Conservation (phyloP, 1,284 basidiomycete genomes). For the Sphaerobolus stellatus region DNA sequence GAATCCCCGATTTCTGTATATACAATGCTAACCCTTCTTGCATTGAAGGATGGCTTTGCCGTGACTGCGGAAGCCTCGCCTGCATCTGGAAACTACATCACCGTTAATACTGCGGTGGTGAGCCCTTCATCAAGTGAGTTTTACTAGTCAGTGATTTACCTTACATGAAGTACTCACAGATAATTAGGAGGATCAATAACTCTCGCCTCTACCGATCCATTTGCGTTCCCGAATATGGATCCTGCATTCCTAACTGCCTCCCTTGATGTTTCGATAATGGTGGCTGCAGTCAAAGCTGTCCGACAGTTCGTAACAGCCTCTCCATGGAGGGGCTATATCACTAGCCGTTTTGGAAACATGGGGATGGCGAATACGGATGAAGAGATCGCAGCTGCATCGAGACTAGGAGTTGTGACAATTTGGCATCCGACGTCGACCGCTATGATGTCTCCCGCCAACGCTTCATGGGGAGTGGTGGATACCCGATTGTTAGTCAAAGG, state of each 20-base stretch:
- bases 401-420: slow-evolving; percentile 18
- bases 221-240: slow-evolving; percentile 21
- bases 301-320: slow-evolving; percentile 32
- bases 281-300: slow-evolving; percentile 26
- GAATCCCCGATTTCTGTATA: too few relatives aligned
- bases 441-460: slow-evolving; percentile 25
- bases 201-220: slow-evolving; percentile 19
- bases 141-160: background rate
- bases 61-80: too few relatives aligned
- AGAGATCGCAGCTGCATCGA: too few relatives aligned
- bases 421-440: slow-evolving; percentile 30
- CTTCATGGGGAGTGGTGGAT: slow-evolving; percentile 47
- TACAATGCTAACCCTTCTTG: too few relatives aligned
- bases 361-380: slow-evolving; percentile 17
- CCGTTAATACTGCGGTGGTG: slow-evolving; percentile 16
- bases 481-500: slow-evolving; percentile 54
- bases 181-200: slow-evolving; percentile 24
- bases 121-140: slow-evolving; percentile 22
- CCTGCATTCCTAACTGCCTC: slow-evolving; percentile 16
- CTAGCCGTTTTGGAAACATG: slow-evolving; percentile 10
- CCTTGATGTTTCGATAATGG: slow-evolving; percentile 16
- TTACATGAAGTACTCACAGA: background rate
- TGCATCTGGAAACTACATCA: too few relatives aligned
- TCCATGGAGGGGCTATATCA: slow-evolving; percentile 36
- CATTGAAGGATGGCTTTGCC: too few relatives aligned